Conservation (phyloP, 176 grass and related monocot genomes). For the Bolboschoenus planiculmis region DNA sequence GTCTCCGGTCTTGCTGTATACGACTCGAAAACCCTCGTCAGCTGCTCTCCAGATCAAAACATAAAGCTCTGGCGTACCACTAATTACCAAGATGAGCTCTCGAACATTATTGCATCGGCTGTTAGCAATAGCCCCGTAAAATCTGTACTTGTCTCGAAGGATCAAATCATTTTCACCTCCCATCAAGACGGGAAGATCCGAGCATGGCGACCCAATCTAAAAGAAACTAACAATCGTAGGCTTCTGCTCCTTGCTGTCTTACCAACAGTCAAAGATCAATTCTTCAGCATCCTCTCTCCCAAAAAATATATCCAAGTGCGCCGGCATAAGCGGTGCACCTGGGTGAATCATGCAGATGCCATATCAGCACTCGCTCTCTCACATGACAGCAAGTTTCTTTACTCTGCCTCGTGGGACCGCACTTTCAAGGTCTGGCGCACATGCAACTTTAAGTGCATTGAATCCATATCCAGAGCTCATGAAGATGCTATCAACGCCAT, state of each 20-base stretch:
- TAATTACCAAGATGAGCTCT: constrained; percentile 1
- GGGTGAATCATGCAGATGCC: constrained; percentile 75
- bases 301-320: constrained; percentile 48
- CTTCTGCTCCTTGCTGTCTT: constrained; percentile 37
- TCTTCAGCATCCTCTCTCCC: constrained; percentile 39
- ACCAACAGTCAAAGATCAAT: constrained; percentile 43
- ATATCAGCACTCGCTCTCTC: constrained; percentile 54
- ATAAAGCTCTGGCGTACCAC: constrained; percentile 39
- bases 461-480: constrained; percentile 49
- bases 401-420: constrained; percentile 84
- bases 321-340: constrained; percentile 47
- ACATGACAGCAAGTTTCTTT: constrained; percentile 39
- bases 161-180: constrained; percentile 44
- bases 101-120: constrained; percentile 13
- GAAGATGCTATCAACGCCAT: constrained; percentile 73
- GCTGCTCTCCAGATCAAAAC: constrained; percentile 41
- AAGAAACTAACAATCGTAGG: background rate
- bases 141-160: constrained; percentile 26
- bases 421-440: constrained; percentile 64
- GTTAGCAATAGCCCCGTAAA: constrained; percentile 43
- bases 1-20: constrained; percentile 42
- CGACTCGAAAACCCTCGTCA: constrained; percentile 25
- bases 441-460: constrained; percentile 34
- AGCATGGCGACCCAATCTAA: constrained; percentile 25
- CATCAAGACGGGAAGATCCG: constrained; percentile 79